phyloP scores from a whole-genome alignment of 441 rosid species.

The Euphorbia schlechtendalii region DNA sequence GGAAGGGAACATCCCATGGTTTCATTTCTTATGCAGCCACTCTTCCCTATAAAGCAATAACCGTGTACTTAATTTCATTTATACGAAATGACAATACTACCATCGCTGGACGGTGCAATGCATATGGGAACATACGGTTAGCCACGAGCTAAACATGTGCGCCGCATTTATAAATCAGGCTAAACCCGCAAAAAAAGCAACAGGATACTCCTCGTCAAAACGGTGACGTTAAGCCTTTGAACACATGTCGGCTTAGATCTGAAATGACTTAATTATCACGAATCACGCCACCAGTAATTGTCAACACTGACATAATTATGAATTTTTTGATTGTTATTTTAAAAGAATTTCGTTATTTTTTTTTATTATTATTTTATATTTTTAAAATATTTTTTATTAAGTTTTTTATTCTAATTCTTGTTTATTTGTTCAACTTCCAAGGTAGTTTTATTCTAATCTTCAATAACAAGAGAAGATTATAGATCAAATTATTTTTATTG shows the following conservation, averaged over 20 bases:
- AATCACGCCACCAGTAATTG: conserved; percentile 5
- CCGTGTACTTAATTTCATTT: too few species aligned
- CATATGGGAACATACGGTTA: neutral
- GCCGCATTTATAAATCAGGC: neutral
- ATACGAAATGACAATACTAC: neutral
- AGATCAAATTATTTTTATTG: too few species aligned
- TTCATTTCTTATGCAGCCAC: neutral
- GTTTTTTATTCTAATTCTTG: too few species aligned
- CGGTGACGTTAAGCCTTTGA: neutral
- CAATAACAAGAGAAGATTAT: too few species aligned
- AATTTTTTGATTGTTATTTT: neutral
- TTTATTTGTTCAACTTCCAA: too few species aligned
- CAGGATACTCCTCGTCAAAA: neutral
- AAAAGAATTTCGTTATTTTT: too few species aligned
- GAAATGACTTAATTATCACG: neutral
- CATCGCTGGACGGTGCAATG: neutral
- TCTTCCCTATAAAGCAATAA: neutral
- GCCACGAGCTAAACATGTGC: neutral
- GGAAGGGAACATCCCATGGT: neutral
- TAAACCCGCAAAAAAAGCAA: too few species aligned
- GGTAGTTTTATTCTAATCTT: too few species aligned
- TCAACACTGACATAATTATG: neutral
- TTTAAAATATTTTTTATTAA: too few species aligned
- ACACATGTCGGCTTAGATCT: neutral
- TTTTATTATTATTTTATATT: too few species aligned